Base-by-base conservation (phyloP, 306 rosid species). In the Luffa acutangula region DNA sequence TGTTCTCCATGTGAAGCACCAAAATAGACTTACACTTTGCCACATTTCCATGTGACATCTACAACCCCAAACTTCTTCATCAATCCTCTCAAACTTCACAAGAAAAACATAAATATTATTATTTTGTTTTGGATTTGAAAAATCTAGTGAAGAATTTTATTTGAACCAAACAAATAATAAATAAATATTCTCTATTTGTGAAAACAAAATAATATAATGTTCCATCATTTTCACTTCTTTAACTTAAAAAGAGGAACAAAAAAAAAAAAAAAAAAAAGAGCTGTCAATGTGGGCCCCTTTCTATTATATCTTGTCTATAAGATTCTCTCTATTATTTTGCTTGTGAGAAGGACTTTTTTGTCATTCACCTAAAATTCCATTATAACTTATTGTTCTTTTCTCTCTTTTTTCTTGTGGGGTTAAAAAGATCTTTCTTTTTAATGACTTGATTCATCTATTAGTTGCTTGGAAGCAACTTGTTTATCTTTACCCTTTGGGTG, bases 241-340 rank as follows among this genome's bases (percentile, higher is more conserved):
- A 42, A 66, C 74, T 39, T 4, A 8, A 43, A 43, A 70, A 31
- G 9, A 60, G 12, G 15, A 3, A 4, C 2, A 1, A 5, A 10
- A 11, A 20, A 84, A 82, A 84, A 86, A 79, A 31, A 34, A 84
- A 82, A 79, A 85, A 75, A 1, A 25, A 75, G 77, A 73, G 66
- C 80, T 80, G 79, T 78, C 82, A 64, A 51, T 36, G 89, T 90
- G 92, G 93, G 92, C 83, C 84, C 89, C 82, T 43, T 70, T 80
- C 79, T 91, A 81, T 85, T 70, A 85, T 80, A 79, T 85, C 84
- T 88, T 90, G 90, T 88, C 89, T 80, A 84, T 78, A 85, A 90
- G 96, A 89, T 92, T 94, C 97, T 86, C 89, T 83, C 91, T 81
- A 90, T 92, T 83, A 90, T 89, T 88, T 89, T 85, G 87, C 71